Percentiles rank a stretch among this genome's conserved stretches.
Evolutionary conservation across 1,284 basidiomycete species (phyloP).

Genomic region (Ustilago trichophora): DNA sequence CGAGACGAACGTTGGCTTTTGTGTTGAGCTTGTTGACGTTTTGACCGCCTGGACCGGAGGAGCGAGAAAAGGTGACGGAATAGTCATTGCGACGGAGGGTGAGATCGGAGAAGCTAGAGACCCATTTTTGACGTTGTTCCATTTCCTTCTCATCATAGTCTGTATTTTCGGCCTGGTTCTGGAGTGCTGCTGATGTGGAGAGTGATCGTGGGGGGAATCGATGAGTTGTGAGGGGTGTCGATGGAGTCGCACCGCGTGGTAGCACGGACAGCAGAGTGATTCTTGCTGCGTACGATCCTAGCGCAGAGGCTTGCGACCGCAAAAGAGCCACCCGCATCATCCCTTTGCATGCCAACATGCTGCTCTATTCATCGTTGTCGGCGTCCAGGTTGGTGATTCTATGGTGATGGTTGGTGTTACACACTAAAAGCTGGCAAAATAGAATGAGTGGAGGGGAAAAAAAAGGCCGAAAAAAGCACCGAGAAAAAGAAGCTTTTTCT

Average conservation of each 20-base stretch:
- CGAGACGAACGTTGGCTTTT: conserved; percentile 48
- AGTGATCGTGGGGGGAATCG: too few species aligned
- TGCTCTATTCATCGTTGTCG: too few species aligned
- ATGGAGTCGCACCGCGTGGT: too few species aligned
- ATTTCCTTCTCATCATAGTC: conserved; percentile 25
- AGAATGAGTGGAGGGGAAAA: neutral
- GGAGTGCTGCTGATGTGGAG: neutral
- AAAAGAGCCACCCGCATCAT: too few species aligned
- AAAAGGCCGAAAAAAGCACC: conserved; percentile 5
- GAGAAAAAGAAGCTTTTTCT: neutral
- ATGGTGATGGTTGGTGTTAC: too few species aligned
- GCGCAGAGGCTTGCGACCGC: too few species aligned
- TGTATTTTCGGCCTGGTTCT: neutral
- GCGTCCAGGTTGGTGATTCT: too few species aligned
- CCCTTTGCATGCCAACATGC: too few species aligned
- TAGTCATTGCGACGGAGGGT: conserved; percentile 31
- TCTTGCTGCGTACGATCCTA: too few species aligned
- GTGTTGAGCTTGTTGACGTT: conserved; percentile 57
- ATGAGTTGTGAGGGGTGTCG: too few species aligned
- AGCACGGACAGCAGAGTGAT: too few species aligned
- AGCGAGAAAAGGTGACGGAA: conserved; percentile 41
- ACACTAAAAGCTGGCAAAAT: too few species aligned
- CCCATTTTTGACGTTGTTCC: conserved; percentile 30
- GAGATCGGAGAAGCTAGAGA: conserved; percentile 13
- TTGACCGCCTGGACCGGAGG: conserved; percentile 50